These are phyloP conservation scores for Penicillium subrubescens DNA, from an alignment of 495 filamentous ascomycete species.

Conservation along the genomic window DNA sequence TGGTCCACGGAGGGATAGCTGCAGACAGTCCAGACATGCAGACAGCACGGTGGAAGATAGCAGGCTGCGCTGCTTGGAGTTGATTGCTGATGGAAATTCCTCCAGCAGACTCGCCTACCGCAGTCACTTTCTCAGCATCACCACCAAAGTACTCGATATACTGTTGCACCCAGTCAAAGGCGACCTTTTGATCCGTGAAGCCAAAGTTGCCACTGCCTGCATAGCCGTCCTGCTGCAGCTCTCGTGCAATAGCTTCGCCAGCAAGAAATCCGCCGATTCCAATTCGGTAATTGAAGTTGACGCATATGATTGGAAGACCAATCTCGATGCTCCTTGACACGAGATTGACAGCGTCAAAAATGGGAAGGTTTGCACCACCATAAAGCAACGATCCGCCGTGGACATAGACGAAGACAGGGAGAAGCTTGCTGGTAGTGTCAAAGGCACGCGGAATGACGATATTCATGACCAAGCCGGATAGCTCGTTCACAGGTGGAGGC, in stretches of 20 bases:
- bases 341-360: slow-evolving; percentile 34
- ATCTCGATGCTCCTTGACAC: slow-evolving; percentile 28
- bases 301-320: slow-evolving; percentile 25
- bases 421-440: background rate
- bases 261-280: slow-evolving; percentile 36
- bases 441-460: slow-evolving; percentile 27
- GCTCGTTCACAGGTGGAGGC: slow-evolving; percentile 19
- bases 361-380: slow-evolving; percentile 32
- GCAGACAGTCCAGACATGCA: slow-evolving; percentile 33
- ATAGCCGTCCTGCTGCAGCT: slow-evolving; percentile 26
- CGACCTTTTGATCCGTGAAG: slow-evolving; percentile 36
- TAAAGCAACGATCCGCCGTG: slow-evolving; percentile 36
- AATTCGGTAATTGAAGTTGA: slow-evolving; percentile 36
- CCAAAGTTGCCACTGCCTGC: slow-evolving; percentile 34
- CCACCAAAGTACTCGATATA: slow-evolving; percentile 63
- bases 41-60: slow-evolving; percentile 28
- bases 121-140: slow-evolving; percentile 61
- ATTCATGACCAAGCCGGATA: slow-evolving; percentile 34
- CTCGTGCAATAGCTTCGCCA: slow-evolving; percentile 16
- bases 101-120: slow-evolving; percentile 67
- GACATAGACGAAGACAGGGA: slow-evolving; percentile 34
- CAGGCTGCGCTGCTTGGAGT: slow-evolving; percentile 32
- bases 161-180: slow-evolving; percentile 34
- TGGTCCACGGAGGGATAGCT: slow-evolving; percentile 28
- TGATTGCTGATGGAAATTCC: slow-evolving; percentile 65